A percentile compares a stretch with the other conserved stretches of the same genome.
These are phyloP conservation scores for Phytophthora capsici DNA, from an alignment of 352 stramenopile genomes.

Conservation along the genomic window DNA sequence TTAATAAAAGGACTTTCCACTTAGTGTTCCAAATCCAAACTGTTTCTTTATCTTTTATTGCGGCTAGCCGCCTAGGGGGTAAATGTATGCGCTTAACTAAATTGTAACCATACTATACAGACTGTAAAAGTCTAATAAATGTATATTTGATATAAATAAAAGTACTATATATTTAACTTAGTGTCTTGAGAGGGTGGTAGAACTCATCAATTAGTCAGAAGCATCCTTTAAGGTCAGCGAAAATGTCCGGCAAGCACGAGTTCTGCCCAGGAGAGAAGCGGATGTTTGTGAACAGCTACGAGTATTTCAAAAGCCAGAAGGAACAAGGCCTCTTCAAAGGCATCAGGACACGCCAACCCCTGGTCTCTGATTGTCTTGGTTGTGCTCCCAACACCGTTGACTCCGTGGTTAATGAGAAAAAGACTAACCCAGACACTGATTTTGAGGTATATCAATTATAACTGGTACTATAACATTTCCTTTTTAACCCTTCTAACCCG, in stretches of 20 bases:
- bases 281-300: neutral
- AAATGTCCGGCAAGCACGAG: neutral
- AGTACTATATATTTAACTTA: neutral
- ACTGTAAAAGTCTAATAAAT: no score
- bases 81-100: no score
- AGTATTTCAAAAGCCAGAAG: neutral
- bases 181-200: neutral
- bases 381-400: neutral
- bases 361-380: neutral
- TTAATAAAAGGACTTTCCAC: no score
- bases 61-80: no score
- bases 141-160: neutral
- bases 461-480: no score
- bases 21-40: no score
- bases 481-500: no score
- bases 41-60: no score
- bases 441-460: no score
- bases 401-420: neutral
- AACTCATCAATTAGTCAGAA: neutral
- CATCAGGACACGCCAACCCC: neutral
- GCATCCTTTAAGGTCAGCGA: neutral
- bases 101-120: no score
- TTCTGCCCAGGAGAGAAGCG: no score
- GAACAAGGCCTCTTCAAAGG: neutral
- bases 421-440: neutral